Evolutionary conservation across 495 filamentous ascomycete species (phyloP), one percentile per base, ranked within the genome.

Genomic region (Penicillium maclennaniae): DNA sequence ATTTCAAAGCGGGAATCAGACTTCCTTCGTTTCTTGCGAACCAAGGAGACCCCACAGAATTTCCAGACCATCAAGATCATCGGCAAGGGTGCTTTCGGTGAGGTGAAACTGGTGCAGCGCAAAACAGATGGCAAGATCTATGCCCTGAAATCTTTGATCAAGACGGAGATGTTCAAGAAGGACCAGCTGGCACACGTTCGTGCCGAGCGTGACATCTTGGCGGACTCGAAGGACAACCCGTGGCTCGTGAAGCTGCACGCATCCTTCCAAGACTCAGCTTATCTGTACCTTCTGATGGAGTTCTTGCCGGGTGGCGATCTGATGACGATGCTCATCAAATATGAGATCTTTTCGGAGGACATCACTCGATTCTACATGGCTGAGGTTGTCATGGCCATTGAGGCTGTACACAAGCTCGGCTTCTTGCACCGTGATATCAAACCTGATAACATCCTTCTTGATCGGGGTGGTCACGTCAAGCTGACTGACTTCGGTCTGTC

Each of bases 311-410:
- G 93, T 66, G 93, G 93, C 63, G 93, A 99, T 78, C 71, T 99
- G 65, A 99, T 99, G 93, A 99, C 93, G 28, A 99, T 99, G 93
- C 80, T 99, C 60, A 99, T 99, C 74, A 97, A 97, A 77, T 97
- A 99, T 66, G 93, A 99, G 69, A 96, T 99, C 62, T 99, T 99
- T 72, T 95, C 91, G 0, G 91, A 97, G 66, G 93, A 97, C 53
- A 96, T 99, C 59, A 99, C 93, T 28, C 84, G 95, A 15, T 99
- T 99, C 75, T 99, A 99, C 73, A 97, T 99, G 83, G 93, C 95
- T 21, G 92, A 99, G 71, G 92, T 97, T 62, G 88, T 95, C 19
- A 81, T 97, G 70, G 95, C 93, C 8, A 96, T 99, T 56, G 95
- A 99, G 64, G 92, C 93, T 3, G 93, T 99, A 40, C 93, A 99